Conservation (phyloP, 495 filamentous ascomycete species). For the Schizothecium vesticola region DNA sequence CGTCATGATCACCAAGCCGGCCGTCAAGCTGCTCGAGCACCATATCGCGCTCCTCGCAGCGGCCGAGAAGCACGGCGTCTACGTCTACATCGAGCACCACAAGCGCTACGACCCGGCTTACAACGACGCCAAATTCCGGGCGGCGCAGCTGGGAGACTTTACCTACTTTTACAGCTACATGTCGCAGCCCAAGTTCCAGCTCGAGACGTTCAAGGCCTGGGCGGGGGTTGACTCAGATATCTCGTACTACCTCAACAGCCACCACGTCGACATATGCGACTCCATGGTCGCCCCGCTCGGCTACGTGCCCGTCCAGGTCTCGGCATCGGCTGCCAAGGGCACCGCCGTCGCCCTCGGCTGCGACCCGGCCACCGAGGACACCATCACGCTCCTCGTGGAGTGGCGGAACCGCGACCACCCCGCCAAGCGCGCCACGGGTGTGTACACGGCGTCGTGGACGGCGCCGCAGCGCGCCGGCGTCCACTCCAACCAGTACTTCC, state of each 20-base stretch:
- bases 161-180: slow-evolving; percentile 98
- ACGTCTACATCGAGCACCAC: slow-evolving; percentile 94
- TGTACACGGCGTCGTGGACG: slow-evolving; percentile 93
- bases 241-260: slow-evolving; percentile 89
- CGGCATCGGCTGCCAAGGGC: slow-evolving; percentile 68
- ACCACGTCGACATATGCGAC: slow-evolving; percentile 87
- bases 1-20: slow-evolving; percentile 93
- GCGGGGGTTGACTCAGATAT: slow-evolving; percentile 88
- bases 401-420: slow-evolving; percentile 71
- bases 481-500: slow-evolving; percentile 93
- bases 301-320: slow-evolving; percentile 72
- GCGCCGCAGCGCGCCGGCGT: slow-evolving; percentile 88
- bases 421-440: slow-evolving; percentile 70
- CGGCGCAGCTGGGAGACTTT: slow-evolving; percentile 75
- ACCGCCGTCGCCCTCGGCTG: slow-evolving; percentile 70
- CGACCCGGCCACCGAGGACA: slow-evolving; percentile 77
- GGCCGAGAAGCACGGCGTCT: slow-evolving; percentile 69
- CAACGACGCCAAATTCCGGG: slow-evolving; percentile 73
- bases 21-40: slow-evolving; percentile 73
- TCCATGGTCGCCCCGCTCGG: slow-evolving; percentile 70
- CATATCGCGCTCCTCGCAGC: slow-evolving; percentile 70
- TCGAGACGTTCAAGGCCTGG: slow-evolving; percentile 96
- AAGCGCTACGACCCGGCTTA: slow-evolving; percentile 94
- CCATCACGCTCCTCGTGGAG: slow-evolving; percentile 82
- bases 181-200: slow-evolving; percentile 87